phyloP scores from a whole-genome alignment of 148 eudicot species.

The Chenopodium suecicum region DNA sequence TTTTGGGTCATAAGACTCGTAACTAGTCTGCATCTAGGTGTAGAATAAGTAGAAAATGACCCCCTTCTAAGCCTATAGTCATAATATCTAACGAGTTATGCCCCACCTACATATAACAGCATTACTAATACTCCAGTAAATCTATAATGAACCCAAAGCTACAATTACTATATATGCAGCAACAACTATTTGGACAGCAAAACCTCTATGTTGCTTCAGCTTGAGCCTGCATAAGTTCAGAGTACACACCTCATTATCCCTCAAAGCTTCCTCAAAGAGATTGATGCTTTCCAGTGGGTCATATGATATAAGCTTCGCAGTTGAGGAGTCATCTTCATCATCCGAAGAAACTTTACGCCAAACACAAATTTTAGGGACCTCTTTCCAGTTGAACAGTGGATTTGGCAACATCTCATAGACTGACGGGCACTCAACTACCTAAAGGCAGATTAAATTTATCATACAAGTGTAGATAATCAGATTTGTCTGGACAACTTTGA shows the following conservation, averaged over 20 bases:
- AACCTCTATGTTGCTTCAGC: neutral
- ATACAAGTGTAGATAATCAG: neutral
- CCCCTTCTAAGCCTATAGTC: neutral
- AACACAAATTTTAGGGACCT: slow-evolving; percentile 65
- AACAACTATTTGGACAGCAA: neutral
- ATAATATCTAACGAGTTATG: neutral
- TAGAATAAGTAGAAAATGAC: neutral
- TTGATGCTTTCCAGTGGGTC: slow-evolving; percentile 47
- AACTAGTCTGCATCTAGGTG: too few species aligned
- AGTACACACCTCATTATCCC: slow-evolving; percentile 69
- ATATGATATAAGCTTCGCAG: slow-evolving; percentile 60
- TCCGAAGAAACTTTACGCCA: slow-evolving; percentile 59
- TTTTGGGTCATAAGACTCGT: neutral
- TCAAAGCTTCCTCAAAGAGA: slow-evolving; percentile 78
- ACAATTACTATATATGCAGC: neutral
- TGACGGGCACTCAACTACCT: slow-evolving; percentile 95
- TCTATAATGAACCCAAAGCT: neutral
- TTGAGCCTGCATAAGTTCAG: neutral
- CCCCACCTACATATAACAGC: neutral
- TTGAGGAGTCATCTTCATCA: slow-evolving; percentile 43
- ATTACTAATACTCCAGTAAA: neutral
- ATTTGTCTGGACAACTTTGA: neutral
- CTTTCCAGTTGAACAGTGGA: slow-evolving; percentile 73
- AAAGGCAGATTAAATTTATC: neutral
- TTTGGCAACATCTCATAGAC: slow-evolving; percentile 92